Evolutionary conservation across 768 basidiomycete species (phyloP).

Genomic region (Collybiopsis luxurians): DNA sequence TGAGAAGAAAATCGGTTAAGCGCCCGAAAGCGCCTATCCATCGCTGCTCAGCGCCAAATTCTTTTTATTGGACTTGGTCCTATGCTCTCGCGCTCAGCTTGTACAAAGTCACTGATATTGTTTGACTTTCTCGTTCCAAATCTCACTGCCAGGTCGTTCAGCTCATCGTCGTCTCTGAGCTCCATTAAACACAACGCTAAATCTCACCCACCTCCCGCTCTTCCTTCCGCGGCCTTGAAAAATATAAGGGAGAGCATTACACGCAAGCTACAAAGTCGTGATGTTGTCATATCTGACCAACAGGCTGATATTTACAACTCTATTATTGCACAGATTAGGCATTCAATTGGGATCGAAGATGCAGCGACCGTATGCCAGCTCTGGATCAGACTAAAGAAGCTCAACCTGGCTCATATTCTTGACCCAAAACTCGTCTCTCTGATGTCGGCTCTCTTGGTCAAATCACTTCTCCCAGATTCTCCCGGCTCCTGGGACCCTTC

Average conservation of each 20-base stretch:
- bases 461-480: slow-evolving; percentile 20
- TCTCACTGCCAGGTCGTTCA: slow-evolving; percentile 19
- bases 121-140: slow-evolving; percentile 45
- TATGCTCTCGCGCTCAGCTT: slow-evolving; percentile 1
- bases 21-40: too few relatives aligned
- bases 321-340: slow-evolving; percentile 33
- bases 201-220: neutral
- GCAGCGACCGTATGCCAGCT: slow-evolving; percentile 21
- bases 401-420: slow-evolving; percentile 43
- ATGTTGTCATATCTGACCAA: slow-evolving; percentile 20
- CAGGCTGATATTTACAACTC: slow-evolving; percentile 33
- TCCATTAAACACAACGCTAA: neutral
- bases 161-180: neutral
- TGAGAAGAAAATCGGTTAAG: slow-evolving; percentile 5
- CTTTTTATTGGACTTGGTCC: neutral
- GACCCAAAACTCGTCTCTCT: slow-evolving; percentile 37
- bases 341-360: slow-evolving; percentile 35
- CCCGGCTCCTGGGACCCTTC: slow-evolving; percentile 20
- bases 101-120: slow-evolving; percentile 15
- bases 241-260: slow-evolving; percentile 16
- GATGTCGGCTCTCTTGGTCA: slow-evolving; percentile 34
- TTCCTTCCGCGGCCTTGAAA: slow-evolving; percentile 7
- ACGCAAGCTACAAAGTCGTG: slow-evolving; percentile 4
- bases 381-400: slow-evolving; percentile 43
- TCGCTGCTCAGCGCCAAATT: neutral